Percentiles rank a stretch among this genome's conserved stretches.
Conservation (phyloP, 129 eudicot genomes). For the Mikania micrantha region DNA sequence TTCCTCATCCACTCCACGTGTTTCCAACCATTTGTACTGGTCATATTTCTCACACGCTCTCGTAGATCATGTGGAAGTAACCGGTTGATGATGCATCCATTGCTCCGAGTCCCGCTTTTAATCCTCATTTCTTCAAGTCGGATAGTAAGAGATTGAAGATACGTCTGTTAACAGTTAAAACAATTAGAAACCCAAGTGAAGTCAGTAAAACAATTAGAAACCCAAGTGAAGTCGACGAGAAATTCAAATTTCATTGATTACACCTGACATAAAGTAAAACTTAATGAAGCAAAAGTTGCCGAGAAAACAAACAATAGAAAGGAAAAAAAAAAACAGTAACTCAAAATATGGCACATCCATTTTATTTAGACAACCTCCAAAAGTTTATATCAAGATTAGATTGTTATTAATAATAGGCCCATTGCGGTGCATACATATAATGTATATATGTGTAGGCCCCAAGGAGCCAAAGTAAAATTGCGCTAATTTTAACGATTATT, state of each 20-base stretch:
- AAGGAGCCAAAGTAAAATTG: no score
- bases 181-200: neutral
- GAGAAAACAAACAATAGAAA: neutral
- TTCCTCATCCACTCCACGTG: constrained; percentile 96
- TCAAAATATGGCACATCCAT: neutral
- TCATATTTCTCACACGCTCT: constrained; percentile 92
- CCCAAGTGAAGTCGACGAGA: no score
- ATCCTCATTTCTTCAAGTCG: constrained; percentile 99
- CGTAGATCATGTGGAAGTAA: constrained; percentile 85
- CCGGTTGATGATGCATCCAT: constrained; percentile 99
- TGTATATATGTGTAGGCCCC: no score
- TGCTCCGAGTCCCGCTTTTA: constrained; percentile 96
- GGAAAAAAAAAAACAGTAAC: no score
- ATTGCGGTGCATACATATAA: no score
- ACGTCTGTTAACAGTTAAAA: constrained; percentile 54
- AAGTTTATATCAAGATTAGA: neutral
- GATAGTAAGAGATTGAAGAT: constrained; percentile 93
- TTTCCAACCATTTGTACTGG: constrained; percentile 96
- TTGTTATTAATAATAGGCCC: neutral
- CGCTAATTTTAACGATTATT: no score
- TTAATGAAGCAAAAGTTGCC: neutral
- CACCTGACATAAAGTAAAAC: neutral
- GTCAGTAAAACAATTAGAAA: no score
- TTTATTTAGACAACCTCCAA: neutral
- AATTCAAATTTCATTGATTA: neutral